These are phyloP conservation scores for Fusarium torulosum DNA, from an alignment of 2,329 filamentous ascomycete genomes.

Conservation along the genomic window DNA sequence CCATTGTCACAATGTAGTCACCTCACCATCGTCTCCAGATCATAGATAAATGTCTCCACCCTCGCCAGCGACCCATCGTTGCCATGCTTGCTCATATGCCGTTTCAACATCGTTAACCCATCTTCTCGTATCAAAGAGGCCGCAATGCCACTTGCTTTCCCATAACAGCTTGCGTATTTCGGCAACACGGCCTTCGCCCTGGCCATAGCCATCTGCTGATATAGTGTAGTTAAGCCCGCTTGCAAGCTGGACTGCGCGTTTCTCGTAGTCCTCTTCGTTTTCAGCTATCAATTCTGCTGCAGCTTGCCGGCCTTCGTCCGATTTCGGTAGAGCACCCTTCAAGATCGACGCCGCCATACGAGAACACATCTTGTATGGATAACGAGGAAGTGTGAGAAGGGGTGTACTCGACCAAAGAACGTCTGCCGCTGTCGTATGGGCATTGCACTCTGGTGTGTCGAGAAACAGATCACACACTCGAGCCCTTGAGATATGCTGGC, in stretches of 20 bases:
- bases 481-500: constrained; percentile 91
- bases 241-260: constrained; percentile 77
- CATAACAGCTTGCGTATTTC: constrained; percentile 87
- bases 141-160: constrained; percentile 85
- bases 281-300: constrained; percentile 81
- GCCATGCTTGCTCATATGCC: constrained; percentile 91
- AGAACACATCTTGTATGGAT: constrained; percentile 98
- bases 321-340: constrained; percentile 85
- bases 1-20: constrained; percentile 1
- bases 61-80: constrained; percentile 84
- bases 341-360: constrained; percentile 97
- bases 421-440: constrained; percentile 96
- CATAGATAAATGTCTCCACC: constrained; percentile 92
- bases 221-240: constrained; percentile 70
- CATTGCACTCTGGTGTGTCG: constrained; percentile 98
- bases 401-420: constrained; percentile 97
- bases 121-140: constrained; percentile 88
- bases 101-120: constrained; percentile 93
- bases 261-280: constrained; percentile 87
- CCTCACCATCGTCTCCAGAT: constrained; percentile 6
- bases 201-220: constrained; percentile 59
- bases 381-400: constrained; percentile 87
- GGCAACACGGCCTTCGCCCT: constrained; percentile 76
- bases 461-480: constrained; percentile 94
- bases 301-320: constrained; percentile 73